Evolutionary conservation across 768 basidiomycete genomes (phyloP), one percentile per base, ranked within the genome.

Genomic region (Pisolithus microcarpus): DNA sequence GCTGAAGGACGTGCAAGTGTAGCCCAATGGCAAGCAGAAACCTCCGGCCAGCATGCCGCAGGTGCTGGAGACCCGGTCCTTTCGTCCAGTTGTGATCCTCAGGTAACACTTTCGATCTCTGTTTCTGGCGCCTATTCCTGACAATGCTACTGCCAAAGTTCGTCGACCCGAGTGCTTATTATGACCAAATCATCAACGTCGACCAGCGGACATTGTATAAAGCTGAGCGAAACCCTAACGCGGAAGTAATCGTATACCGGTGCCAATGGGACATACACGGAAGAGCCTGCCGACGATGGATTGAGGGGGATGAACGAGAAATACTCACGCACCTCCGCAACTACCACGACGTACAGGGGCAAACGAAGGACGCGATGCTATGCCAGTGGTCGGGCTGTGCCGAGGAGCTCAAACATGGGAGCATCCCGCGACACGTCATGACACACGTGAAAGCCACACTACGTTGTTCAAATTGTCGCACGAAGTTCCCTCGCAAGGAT

Each of bases 401-500:
- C 6, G 38, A 51, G 3, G 37, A 34, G 8, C 31, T 44, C 21
- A 43, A 47, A 28, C 28, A 18, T 7, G 39, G 38, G 9, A 51
- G 45, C 38, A 47, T 51, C 28, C 23, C 45, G 19, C 44, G 53
- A 11, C 53, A 54, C 10, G 36, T 54, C 13, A 40, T 51, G 38
- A 43, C 53, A 16, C 53, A 54, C 26, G 31, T 54, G 1, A 24
- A 30, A 16, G 39, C 51, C 3, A 47, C 39, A 4, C 36, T 43
- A 5, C 21, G 24, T 6, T 54, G 53, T 30, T 51, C 50, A 13
- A 48, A 11, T 5, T 52, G 51, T 10, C 18, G 16, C 10, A 5
- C 2, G 39, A 5, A 9, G 7, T 31, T 52, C 19, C 30, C 51
- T 11, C 44, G 51, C 13, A 39, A 42, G 7, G 51, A 52, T 37